phyloP scores from a whole-genome alignment of 495 filamentous ascomycete species.

The Neurospora tetrasperma region DNA sequence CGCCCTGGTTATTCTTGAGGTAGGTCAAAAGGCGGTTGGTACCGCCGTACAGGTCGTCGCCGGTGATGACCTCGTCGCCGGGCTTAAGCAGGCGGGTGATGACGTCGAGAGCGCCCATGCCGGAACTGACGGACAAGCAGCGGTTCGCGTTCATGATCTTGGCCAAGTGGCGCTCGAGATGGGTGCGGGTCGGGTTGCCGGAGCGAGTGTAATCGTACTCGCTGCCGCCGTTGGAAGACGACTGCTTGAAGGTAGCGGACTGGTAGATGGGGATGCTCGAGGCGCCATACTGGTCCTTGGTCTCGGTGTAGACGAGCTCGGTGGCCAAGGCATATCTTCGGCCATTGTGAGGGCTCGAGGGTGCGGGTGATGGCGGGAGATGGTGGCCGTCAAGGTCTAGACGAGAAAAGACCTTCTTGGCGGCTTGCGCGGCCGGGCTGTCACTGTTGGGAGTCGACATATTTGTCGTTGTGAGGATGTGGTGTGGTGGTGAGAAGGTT shows the following conservation, averaged over 20 bases:
- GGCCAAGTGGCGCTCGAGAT: constrained; percentile 90
- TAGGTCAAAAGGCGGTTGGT: constrained; percentile 91
- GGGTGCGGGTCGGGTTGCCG: constrained; percentile 91
- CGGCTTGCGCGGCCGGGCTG: constrained; percentile 20
- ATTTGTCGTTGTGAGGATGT: constrained; percentile 2
- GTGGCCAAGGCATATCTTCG: constrained; percentile 84
- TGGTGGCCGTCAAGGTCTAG: constrained; percentile 84
- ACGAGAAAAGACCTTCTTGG: constrained; percentile 59
- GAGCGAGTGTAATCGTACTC: constrained; percentile 98
- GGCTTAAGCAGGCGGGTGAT: constrained; percentile 89
- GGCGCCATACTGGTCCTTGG: constrained; percentile 90
- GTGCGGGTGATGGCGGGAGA: constrained; percentile 86
- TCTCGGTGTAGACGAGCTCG: constrained; percentile 90
- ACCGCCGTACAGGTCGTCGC: constrained; percentile 93
- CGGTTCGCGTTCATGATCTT: constrained; percentile 97
- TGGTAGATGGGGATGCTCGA: constrained; percentile 96
- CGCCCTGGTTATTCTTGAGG: constrained; percentile 73
- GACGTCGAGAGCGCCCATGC: constrained; percentile 95
- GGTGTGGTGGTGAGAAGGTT: background rate
- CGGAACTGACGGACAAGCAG: constrained; percentile 84
- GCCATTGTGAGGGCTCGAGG: constrained; percentile 78
- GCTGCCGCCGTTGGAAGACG: constrained; percentile 59
- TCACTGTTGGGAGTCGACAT: constrained; percentile 27
- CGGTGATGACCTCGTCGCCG: constrained; percentile 93
- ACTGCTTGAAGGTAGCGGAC: constrained; percentile 96